phyloP scores from a whole-genome alignment of 2,329 filamentous ascomycete genomes.

The Fusarium annulatum region DNA sequence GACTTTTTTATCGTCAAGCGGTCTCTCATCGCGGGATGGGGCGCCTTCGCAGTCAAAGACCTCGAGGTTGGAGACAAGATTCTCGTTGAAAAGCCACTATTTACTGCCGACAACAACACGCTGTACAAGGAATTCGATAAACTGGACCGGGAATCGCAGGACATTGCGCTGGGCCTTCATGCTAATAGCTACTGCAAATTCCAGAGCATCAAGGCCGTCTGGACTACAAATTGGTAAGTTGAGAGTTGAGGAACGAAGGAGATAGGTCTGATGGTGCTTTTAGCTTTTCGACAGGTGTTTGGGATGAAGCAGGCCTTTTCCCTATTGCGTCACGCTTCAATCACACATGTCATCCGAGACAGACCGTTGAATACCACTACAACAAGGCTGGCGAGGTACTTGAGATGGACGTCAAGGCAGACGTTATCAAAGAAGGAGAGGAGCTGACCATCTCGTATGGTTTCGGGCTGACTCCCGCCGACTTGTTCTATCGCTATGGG shows the following conservation, averaged over 20 bases:
- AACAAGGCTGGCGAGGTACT: constrained; percentile 51
- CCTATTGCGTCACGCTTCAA: constrained; percentile 67
- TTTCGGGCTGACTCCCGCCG: constrained; percentile 44
- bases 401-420: constrained; percentile 52
- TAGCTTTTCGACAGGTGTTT: constrained; percentile 45
- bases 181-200: constrained; percentile 46
- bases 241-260: neutral
- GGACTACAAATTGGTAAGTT: constrained; percentile 60
- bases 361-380: constrained; percentile 59
- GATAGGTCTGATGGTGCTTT: neutral
- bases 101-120: constrained; percentile 46
- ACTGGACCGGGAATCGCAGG: constrained; percentile 47
- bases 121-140: constrained; percentile 52
- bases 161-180: constrained; percentile 54
- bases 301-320: constrained; percentile 56
- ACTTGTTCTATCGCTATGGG: constrained; percentile 59
- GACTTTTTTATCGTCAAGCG: constrained; percentile 53
- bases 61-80: constrained; percentile 55
- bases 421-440: constrained; percentile 53
- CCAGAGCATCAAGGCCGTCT: constrained; percentile 53
- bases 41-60: constrained; percentile 57
- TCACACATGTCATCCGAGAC: constrained; percentile 61
- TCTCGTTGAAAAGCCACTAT: constrained; percentile 58
- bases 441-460: constrained; percentile 66
- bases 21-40: constrained; percentile 58